Evolutionary conservation across 371 early-diverging fungal genomes (phyloP).

Genomic region (Apophysomyces elegans): DNA sequence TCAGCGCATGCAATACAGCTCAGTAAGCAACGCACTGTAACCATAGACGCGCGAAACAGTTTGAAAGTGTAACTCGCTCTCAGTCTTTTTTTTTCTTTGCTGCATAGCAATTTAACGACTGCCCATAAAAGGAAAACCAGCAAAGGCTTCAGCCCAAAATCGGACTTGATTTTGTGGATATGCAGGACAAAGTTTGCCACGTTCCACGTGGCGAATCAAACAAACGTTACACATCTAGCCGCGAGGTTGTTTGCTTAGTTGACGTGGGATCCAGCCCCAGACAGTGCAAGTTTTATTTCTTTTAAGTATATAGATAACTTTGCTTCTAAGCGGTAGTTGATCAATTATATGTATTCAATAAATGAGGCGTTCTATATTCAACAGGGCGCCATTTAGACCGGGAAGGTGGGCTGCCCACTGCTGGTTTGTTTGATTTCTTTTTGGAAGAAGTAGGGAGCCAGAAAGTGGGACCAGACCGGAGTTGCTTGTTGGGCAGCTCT

Average conservation of each 20-base stretch:
- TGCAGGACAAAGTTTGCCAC: constrained; percentile 12
- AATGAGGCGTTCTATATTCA: background rate
- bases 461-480: background rate
- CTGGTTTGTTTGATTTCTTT: background rate
- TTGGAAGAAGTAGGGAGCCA: constrained; percentile 2
- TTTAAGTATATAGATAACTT: background rate
- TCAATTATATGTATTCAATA: background rate
- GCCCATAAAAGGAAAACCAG: too few species aligned
- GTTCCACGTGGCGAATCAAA: constrained; percentile 10
- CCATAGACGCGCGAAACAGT: too few species aligned
- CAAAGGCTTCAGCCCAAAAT: too few species aligned
- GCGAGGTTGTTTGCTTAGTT: background rate
- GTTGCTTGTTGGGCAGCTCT: background rate
- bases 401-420: background rate
- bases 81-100: too few species aligned
- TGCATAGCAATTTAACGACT: too few species aligned
- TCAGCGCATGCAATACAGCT: too few species aligned
- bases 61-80: too few species aligned
- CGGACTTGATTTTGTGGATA: too few species aligned
- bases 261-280: constrained; percentile 7
- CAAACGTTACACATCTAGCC: background rate
- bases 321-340: background rate
- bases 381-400: constrained; percentile 1
- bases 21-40: too few species aligned
- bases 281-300: background rate